phyloP scores from a whole-genome alignment of 805 yeast species.

The Lachancea cidri region DNA sequence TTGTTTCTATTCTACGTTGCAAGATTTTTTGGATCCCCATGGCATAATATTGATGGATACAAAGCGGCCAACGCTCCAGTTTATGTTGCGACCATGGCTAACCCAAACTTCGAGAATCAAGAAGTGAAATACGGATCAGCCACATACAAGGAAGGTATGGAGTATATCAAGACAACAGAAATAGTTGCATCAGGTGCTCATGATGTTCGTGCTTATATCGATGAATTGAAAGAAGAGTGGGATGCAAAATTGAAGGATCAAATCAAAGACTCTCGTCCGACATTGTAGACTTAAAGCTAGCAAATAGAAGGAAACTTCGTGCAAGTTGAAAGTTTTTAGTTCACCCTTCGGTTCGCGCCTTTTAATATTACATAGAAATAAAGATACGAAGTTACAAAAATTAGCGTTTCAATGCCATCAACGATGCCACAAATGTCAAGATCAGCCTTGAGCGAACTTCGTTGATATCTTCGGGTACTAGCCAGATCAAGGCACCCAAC shows the following conservation, averaged over 20 bases:
- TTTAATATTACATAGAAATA: constrained; percentile 1
- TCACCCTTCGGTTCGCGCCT: neutral
- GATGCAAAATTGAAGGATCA: constrained; percentile 69
- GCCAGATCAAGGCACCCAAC: constrained; percentile 95
- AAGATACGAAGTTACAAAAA: neutral
- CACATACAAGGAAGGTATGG: constrained; percentile 57
- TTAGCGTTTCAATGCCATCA: constrained; percentile 62
- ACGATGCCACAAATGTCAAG: constrained; percentile 89
- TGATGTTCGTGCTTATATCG: constrained; percentile 62
- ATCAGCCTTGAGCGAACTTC: constrained; percentile 94
- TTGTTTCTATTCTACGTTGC: constrained; percentile 75
- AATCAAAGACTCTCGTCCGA: constrained; percentile 47
- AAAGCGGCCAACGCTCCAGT: constrained; percentile 86
- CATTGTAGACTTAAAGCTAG: constrained; percentile 4
- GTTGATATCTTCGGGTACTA: constrained; percentile 98
- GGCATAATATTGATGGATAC: constrained; percentile 87
- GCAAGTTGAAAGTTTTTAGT: neutral
- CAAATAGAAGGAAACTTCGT: too few relatives aligned
- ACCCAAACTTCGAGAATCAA: constrained; percentile 43
- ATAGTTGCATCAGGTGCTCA: constrained; percentile 60
- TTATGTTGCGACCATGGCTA: constrained; percentile 52
- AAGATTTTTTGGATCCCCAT: constrained; percentile 73
- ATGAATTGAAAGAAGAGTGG: constrained; percentile 59
- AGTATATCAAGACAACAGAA: constrained; percentile 50
- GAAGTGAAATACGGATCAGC: constrained; percentile 70